These are phyloP conservation scores for Tulasnella sp. DNA, from an alignment of 768 basidiomycete genomes.

Conservation along the genomic window DNA sequence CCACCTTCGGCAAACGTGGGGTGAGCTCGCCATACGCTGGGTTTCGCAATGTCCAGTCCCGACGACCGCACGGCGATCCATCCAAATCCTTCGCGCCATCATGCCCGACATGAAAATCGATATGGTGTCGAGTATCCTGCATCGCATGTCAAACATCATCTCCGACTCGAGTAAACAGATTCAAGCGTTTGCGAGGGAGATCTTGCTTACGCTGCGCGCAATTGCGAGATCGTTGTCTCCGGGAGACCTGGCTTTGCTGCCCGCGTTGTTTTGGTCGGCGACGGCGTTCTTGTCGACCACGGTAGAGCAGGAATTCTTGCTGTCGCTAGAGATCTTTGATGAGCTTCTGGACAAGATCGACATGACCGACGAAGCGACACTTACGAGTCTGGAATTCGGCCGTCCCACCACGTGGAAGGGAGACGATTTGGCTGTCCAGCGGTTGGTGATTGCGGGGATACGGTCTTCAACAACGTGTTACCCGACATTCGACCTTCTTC, in stretches of 20 bases:
- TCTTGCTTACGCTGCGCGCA: constrained; percentile 60
- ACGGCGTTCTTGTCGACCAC: constrained; percentile 72
- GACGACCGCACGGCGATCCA: constrained; percentile 71
- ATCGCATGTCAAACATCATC: constrained; percentile 72
- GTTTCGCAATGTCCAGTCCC: constrained; percentile 80
- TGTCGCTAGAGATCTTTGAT: constrained; percentile 52
- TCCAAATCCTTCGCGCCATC: constrained; percentile 80
- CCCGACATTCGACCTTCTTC: constrained; percentile 56
- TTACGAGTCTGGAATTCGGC: constrained; percentile 55
- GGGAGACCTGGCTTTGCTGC: constrained; percentile 48
- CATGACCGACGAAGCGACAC: constrained; percentile 51
- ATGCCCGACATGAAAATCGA: constrained; percentile 55
- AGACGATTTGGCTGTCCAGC: constrained; percentile 50
- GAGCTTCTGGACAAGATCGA: constrained; percentile 55
- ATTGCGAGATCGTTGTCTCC: constrained; percentile 44
- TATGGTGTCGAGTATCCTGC: constrained; percentile 67
- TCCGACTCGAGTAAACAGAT: constrained; percentile 64
- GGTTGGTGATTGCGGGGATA: constrained; percentile 59
- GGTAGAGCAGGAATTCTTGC: constrained; percentile 64
- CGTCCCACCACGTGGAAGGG: constrained; percentile 59
- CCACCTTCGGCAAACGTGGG: constrained; percentile 62
- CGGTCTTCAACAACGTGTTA: constrained; percentile 61
- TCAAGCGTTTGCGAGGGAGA: constrained; percentile 71
- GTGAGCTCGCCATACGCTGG: constrained; percentile 67
- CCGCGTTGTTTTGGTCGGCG: constrained; percentile 80